These are phyloP conservation scores for Exophiala sideris DNA, from an alignment of 2,329 filamentous ascomycete genomes.

Conservation along the genomic window DNA sequence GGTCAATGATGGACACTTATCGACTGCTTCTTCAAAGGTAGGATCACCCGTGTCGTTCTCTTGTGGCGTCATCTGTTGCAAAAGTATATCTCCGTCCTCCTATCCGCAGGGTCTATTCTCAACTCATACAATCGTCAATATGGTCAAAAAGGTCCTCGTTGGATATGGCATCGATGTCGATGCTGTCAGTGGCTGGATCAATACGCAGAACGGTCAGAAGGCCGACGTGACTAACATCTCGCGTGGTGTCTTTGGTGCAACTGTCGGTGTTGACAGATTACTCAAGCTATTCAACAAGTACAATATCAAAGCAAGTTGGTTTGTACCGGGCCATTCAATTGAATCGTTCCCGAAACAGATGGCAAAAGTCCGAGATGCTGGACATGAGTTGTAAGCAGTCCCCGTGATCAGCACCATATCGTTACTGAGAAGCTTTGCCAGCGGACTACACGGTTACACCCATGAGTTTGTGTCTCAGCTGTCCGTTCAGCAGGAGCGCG, in stretches of 20 bases:
- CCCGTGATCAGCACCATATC: slow-evolving; percentile 30
- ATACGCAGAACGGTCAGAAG: slow-evolving; percentile 37
- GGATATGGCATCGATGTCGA: slow-evolving; percentile 24
- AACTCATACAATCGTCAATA: neutral
- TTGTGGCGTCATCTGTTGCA: too few species aligned
- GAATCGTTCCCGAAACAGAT: slow-evolving; percentile 50
- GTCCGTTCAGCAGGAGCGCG: slow-evolving; percentile 34
- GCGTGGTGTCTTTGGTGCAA: slow-evolving; percentile 28
- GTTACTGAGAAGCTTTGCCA: slow-evolving; percentile 26
- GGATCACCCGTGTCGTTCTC: neutral
- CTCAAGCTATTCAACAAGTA: slow-evolving; percentile 41
- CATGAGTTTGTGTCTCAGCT: slow-evolving; percentile 31
- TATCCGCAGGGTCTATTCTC: neutral
- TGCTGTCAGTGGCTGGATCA: slow-evolving; percentile 33
- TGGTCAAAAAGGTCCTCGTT: slow-evolving; percentile 21
- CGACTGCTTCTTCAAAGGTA: neutral
- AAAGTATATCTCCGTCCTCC: neutral
- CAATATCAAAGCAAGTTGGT: slow-evolving; percentile 54
- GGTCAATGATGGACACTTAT: neutral
- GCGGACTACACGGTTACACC: neutral
- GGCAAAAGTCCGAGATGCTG: slow-evolving; percentile 39
- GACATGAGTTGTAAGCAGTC: slow-evolving; percentile 38
- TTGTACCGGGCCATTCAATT: slow-evolving; percentile 56
- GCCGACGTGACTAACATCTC: slow-evolving; percentile 35
- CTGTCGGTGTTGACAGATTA: slow-evolving; percentile 30